A percentile compares a stretch with the other conserved stretches of the same genome.
Evolutionary conservation across 2,329 filamentous ascomycete species (phyloP).

Genomic region (Curvularia hawaiiensis): DNA sequence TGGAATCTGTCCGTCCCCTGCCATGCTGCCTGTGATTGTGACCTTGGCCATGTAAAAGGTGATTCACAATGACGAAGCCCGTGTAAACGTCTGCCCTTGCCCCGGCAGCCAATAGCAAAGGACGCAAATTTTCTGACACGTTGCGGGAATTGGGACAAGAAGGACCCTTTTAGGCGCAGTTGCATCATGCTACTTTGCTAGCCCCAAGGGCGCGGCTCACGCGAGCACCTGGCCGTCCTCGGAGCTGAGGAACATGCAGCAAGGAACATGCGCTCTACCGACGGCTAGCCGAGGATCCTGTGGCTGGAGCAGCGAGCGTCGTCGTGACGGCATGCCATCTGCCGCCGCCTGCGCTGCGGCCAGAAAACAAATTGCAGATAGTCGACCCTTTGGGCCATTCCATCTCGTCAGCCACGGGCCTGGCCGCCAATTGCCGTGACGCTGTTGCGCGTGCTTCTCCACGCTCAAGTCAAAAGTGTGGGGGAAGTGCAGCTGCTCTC

Average conservation of each 20-base stretch:
- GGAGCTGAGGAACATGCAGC: slow-evolving; percentile 29
- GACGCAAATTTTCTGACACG: slow-evolving; percentile 32
- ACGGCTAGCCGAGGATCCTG: slow-evolving; percentile 26
- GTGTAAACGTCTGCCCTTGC: background rate
- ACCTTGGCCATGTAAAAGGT: background rate
- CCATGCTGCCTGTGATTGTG: background rate
- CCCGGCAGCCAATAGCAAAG: slow-evolving; percentile 16
- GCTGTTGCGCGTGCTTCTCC: slow-evolving; percentile 26
- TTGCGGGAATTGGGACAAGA: slow-evolving; percentile 18
- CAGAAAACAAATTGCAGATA: slow-evolving; percentile 7
- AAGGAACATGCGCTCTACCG: slow-evolving; percentile 19
- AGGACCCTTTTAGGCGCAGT: slow-evolving; percentile 10
- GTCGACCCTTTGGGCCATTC: slow-evolving; percentile 17
- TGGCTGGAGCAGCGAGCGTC: slow-evolving; percentile 17
- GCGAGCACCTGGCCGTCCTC: slow-evolving; percentile 27
- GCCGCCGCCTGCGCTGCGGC: slow-evolving; percentile 3
- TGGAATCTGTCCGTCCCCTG: background rate
- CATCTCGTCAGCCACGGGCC: slow-evolving; percentile 26
- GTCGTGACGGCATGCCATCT: slow-evolving; percentile 13
- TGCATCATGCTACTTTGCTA: slow-evolving; percentile 7
- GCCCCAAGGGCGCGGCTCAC: slow-evolving; percentile 20
- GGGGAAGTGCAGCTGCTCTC: slow-evolving; percentile 27
- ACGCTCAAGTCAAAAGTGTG: slow-evolving; percentile 42
- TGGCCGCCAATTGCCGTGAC: slow-evolving; percentile 8
- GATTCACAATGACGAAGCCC: background rate